These are phyloP conservation scores for Herpetospermum pedunculosum DNA, from an alignment of 306 rosid genomes.

Conservation along the genomic window DNA sequence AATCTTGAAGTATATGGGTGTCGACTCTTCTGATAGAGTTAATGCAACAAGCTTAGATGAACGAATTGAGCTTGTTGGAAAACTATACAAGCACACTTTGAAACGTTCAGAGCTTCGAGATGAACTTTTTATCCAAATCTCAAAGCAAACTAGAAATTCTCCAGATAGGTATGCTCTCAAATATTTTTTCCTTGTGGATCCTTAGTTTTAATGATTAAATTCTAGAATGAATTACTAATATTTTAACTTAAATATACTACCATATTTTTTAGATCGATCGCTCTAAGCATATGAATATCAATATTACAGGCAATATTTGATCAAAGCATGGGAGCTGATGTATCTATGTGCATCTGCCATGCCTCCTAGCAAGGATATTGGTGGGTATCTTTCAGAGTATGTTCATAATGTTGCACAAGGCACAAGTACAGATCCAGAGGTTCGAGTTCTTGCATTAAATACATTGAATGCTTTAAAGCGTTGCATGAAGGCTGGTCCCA, in stretches of 20 bases:
- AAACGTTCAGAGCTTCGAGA: slow-evolving; percentile 89
- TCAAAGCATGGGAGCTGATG: slow-evolving; percentile 95
- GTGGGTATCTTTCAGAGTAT: slow-evolving; percentile 77
- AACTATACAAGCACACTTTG: slow-evolving; percentile 80
- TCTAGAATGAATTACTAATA: not conserved
- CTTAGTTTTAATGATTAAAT: slow-evolving; percentile 2
- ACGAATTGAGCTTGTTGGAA: slow-evolving; percentile 66
- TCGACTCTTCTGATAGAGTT: slow-evolving; percentile 66
- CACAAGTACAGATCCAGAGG: slow-evolving; percentile 50
- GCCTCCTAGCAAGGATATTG: slow-evolving; percentile 93
- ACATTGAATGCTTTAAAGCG: slow-evolving; percentile 81
- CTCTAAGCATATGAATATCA: not conserved
- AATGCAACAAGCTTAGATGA: slow-evolving; percentile 63
- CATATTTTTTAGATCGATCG: not conserved
- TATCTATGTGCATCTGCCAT: slow-evolving; percentile 78
- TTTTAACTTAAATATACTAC: not conserved
- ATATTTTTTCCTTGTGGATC: not conserved
- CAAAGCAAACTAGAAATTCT: slow-evolving; percentile 86
- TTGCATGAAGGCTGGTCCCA: slow-evolving; percentile 87
- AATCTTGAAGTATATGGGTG: slow-evolving; percentile 83
- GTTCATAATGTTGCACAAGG: slow-evolving; percentile 64
- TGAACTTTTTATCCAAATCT: slow-evolving; percentile 82
- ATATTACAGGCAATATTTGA: slow-evolving; percentile 55
- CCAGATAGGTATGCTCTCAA: slow-evolving; percentile 57
- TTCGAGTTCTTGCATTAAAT: slow-evolving; percentile 59